Conservation (phyloP, 768 basidiomycete genomes). For the Leccinum boreale region DNA sequence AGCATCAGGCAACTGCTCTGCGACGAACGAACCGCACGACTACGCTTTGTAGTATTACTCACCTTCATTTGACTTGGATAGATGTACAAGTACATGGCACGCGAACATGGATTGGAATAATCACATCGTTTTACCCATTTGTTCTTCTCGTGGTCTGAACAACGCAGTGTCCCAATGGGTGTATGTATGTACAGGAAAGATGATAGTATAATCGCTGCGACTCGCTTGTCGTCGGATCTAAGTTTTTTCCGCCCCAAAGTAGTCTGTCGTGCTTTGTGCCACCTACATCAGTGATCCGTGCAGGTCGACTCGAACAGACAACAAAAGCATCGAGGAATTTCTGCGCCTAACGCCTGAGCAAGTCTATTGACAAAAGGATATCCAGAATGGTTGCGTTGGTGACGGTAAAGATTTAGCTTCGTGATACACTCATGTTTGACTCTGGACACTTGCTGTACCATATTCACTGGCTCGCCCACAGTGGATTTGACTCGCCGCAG, state of each 20-base stretch:
- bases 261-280: too few relatives aligned
- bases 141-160: too few relatives aligned
- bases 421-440: background rate
- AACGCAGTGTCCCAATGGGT: constrained; percentile 49
- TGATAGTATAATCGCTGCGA: too few relatives aligned
- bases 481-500: background rate
- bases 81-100: constrained; percentile 2
- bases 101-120: constrained; percentile 1
- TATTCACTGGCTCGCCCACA: background rate
- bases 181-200: constrained; percentile 27
- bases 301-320: constrained; percentile 43
- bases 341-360: background rate
- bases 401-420: background rate
- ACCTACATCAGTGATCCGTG: too few relatives aligned
- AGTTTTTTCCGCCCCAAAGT: too few relatives aligned
- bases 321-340: background rate
- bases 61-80: constrained; percentile 17
- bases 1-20: background rate
- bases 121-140: background rate
- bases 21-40: constrained; percentile 10
- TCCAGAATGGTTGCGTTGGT: background rate
- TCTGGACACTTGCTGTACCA: background rate
- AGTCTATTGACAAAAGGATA: background rate
- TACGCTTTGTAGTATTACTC: constrained; percentile 25
- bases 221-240: too few relatives aligned